phyloP scores from a whole-genome alignment of 148 eudicot species.

The Nepenthes gracilis region DNA sequence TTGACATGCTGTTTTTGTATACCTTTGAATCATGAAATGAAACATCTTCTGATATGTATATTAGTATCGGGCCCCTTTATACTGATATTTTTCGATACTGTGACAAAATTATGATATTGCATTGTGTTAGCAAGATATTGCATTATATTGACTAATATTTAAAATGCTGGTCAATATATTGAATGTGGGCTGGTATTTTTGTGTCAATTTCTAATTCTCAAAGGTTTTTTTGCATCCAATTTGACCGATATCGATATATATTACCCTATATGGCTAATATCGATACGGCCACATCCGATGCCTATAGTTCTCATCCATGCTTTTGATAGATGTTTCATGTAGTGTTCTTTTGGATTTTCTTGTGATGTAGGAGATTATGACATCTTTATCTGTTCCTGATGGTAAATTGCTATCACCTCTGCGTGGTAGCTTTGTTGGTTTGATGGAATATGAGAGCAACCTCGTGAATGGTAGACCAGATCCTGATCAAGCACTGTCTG shows the following conservation, averaged over 20 bases:
- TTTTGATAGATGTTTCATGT: not conserved
- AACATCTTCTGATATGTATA: not conserved
- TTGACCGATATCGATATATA: too few species aligned
- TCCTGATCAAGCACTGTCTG: conserved; percentile 2
- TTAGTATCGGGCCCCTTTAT: not conserved
- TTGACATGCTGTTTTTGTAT: not conserved
- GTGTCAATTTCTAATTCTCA: too few species aligned
- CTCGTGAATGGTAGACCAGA: conserved; percentile 6
- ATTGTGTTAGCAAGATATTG: too few species aligned
- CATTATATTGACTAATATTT: too few species aligned
- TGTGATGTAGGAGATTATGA: conserved; percentile 28
- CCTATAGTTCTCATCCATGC: not conserved
- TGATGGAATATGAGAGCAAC: conserved; percentile 10
- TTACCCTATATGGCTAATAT: too few species aligned
- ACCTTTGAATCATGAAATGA: not conserved
- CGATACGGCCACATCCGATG: too few species aligned
- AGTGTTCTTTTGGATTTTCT: conserved; percentile 4
- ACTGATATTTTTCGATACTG: too few species aligned
- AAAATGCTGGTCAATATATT: too few species aligned
- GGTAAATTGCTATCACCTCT: conserved; percentile 26
- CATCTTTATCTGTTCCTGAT: conserved; percentile 15
- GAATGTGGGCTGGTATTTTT: too few species aligned
- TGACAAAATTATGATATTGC: too few species aligned
- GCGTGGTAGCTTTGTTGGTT: conserved; percentile 17
- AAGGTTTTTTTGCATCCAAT: too few species aligned